Base-by-base conservation (phyloP, 129 eudicot genomes). In the Helichrysum umbraculigerum region DNA sequence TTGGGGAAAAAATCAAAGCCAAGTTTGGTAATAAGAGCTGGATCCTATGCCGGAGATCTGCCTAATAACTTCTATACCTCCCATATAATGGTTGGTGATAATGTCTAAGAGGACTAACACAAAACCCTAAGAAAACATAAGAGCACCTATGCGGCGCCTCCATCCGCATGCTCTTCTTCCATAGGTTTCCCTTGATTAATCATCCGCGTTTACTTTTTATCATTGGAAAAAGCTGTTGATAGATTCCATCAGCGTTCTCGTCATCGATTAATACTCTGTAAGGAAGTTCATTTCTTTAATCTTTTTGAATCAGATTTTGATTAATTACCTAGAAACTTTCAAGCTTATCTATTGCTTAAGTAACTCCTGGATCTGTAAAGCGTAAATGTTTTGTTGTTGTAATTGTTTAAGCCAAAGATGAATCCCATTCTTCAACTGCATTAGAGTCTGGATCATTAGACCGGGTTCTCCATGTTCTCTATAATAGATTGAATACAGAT, bases 111-210 rank as follows among this genome's bases (percentile, higher is more conserved):
- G 10, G 62, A 34, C 60, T 41, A 60, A 16, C 30, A 64, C 79
- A 66, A 66, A 80, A 80, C 79, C 83, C 76, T 78, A 78, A 76
- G 34, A 68, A 69, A 77, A 19, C 69, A 61, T 70, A 70, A 51
- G 61, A 70, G 52, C 52, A 50, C 70, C 29, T 37, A 69, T 7
- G 44, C 35, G 35, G 37, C 76, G 52, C 44, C 64, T 78, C 22
- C 71, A 59, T 58, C 65, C 7, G n/a, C 54, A 12, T 47, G 17
- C n/a, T 14, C 54, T 47, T 47, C 54, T 47, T 17, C n/a, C 54
- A 47, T 47, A 14, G 54, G n/a, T 35, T 62, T 15, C 66, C 58
- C 78, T 62, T 63, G 59, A 15, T 17, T 34, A 50, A 50, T 47
- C 32, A 47, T 71, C 64, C 1, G 1, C 21, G 28, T 72, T 62